Evolutionary conservation across 108 stramenopile genomes (phyloP), one percentile per base, ranked within the genome.

Genomic region (Seminavis robusta): DNA sequence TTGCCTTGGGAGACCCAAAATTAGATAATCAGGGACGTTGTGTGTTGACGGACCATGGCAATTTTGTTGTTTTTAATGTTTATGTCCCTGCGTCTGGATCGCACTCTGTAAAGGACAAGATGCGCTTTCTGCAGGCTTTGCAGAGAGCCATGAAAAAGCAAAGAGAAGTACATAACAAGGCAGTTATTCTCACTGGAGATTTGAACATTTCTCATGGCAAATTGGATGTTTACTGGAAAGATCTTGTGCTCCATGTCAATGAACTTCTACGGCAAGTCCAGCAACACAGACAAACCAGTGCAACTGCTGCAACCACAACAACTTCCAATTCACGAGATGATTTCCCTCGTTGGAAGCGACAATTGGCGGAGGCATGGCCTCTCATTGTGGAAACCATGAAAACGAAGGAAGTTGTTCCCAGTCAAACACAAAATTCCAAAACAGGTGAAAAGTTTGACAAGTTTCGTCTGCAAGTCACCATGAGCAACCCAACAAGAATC

Each of bases 1-100:
- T 25, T 3, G 83, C 86, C 6, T 63, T 96, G 23, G 64, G 61
- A 0, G 50, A 51, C 19, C 41, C 59, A n/a, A 86, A 86, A 27
- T 52, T 96, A 42, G 93, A 96, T 47, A 68, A 65, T 63, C 84
- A 92, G 58, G 95, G 95, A 39, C 68, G 95, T 3, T 92, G 88
- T 42, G 55, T 96, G 56, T 74, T 94, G 79, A 96, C 95, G 1
- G 88, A 96, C 68, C 95, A 96, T 65, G 90, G 89, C 4, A 46
- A 26, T 1, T 93, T 92, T 55, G 83, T 83, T 0, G 26, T 96
- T 6, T 94, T 94, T 55, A 96, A 96, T 73, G 90, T 94, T 0
- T 96, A 96, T 51, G 95, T 84, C n/a, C 95, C 95, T 1, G 77
- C 79, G 37, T 79, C 73, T 8, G 67, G 65, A 17, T 74, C 67